Evolutionary conservation across 2,329 filamentous ascomycete genomes (phyloP).

Genomic region (Alternaria sp.): DNA sequence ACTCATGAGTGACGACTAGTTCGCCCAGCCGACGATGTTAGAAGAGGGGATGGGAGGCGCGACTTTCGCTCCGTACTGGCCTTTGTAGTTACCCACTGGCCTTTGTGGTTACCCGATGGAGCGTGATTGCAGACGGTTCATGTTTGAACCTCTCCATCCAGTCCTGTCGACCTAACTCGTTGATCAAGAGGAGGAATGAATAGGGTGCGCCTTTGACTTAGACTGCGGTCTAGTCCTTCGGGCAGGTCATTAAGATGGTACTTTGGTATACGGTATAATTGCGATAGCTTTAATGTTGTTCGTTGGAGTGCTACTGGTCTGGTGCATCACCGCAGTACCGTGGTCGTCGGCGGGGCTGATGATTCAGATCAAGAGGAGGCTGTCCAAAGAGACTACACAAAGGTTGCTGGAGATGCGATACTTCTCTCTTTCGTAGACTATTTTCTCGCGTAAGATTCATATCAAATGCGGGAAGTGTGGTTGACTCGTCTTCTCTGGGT

Average conservation of each 20-base stretch:
- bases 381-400: background rate
- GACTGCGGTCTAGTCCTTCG: background rate
- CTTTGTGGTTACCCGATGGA: constrained; percentile 61
- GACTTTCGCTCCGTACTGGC: constrained; percentile 62
- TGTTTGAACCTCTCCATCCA: constrained; percentile 3
- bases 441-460: background rate
- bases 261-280: background rate
- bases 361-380: background rate
- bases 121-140: too few relatives aligned
- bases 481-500: background rate
- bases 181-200: background rate
- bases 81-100: constrained; percentile 62
- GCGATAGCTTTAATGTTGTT: background rate
- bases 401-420: background rate
- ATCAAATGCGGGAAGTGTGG: background rate
- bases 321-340: background rate
- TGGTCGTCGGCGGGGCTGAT: background rate
- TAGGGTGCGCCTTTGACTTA: background rate
- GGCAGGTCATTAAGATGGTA: background rate
- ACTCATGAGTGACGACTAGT: constrained; percentile 25
- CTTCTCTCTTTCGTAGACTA: background rate
- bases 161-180: background rate
- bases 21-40: constrained; percentile 32
- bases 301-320: background rate
- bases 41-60: constrained; percentile 41